Percentiles rank a stretch among this genome's conserved stretches.
Conservation (phyloP, 2,329 filamentous ascomycete genomes). For the Pseudocercospora macadamiae region DNA sequence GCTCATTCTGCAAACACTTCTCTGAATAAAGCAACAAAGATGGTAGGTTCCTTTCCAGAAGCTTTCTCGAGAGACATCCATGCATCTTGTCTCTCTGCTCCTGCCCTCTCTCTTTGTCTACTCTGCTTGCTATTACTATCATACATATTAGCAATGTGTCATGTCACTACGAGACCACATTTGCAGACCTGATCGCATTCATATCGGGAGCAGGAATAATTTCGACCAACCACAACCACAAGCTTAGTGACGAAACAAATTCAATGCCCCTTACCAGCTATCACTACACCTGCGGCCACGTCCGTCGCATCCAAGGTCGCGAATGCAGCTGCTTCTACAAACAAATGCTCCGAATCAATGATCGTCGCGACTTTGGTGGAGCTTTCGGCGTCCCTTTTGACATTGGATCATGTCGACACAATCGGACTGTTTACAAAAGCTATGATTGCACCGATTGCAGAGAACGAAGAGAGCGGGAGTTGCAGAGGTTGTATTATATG, state of each 20-base stretch:
- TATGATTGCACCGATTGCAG: slow-evolving; percentile 20
- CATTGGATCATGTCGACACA: slow-evolving; percentile 20
- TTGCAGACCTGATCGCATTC: too few species aligned
- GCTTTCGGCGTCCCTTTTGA: slow-evolving; percentile 25
- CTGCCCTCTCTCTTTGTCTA: neutral
- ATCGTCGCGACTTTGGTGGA: slow-evolving; percentile 16
- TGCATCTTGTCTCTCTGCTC: neutral
- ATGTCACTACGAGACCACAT: too few species aligned
- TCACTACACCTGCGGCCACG: slow-evolving; percentile 31
- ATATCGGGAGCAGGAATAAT: too few species aligned
- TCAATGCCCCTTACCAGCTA: slow-evolving; percentile 30
- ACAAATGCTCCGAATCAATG: slow-evolving; percentile 28
- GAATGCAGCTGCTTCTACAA: slow-evolving; percentile 30
- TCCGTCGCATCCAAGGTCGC: slow-evolving; percentile 27
- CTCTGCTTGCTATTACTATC: neutral
- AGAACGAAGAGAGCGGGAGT: slow-evolving; percentile 10
- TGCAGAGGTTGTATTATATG: slow-evolving; percentile 10
- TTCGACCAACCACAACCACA: neutral
- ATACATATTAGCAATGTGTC: neutral
- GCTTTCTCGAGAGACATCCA: neutral
- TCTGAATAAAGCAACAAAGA: neutral
- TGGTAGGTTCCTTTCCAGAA: neutral
- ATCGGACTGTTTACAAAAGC: slow-evolving; percentile 12
- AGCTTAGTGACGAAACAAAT: neutral
- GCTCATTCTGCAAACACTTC: slow-evolving; percentile 8